Base-by-base conservation (phyloP, 2,329 filamentous ascomycete species). In the Juglanconis oblonga region DNA sequence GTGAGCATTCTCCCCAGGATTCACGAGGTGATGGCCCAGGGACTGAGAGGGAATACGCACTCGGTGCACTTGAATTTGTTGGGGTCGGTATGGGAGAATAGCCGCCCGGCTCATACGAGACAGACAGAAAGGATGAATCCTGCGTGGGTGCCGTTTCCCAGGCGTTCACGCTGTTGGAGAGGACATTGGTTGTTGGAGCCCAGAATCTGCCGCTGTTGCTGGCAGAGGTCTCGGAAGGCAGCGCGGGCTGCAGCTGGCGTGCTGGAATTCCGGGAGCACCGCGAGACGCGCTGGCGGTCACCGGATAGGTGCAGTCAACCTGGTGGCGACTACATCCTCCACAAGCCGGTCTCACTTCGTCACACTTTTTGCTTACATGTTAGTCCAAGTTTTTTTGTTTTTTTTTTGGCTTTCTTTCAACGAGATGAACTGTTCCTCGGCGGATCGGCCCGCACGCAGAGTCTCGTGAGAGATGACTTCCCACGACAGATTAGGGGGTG, bases 241-340 rank as follows among this genome's bases (percentile, higher is more conserved):
- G 44, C 14, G 24, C 36, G 11, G 17, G 36, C 5, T 45, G 17
- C 9, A 32, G 31, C 11, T 29, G 42, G 24, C 24, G 24, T 24
- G 24, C 24, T n/a, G 13, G 24, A 7, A 47, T 36, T 8, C 42
- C 31, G 13, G 24, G 3, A 6, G 14, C 48, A 51, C 36, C 38
- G 5, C 42, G n/a, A 10, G 54, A 17, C 5, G 52, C 6, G 3
- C 14, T 10, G 14, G 35, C 17, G 31, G 36, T 52, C 14, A 45
- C 17, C 3, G 57, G 61, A 33, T 69, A 69, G 45, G 67, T 61
- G 36, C 67, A 69, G 17, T 66, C 62, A 29, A 67, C 66, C 49
- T 53, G 32, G 49, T 69, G 67, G 7, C 67, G 65, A 54, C 64
- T 67, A 51, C 67, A 69, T 3, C 67, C 64, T 9, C 64, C 62